Percentiles rank a stretch among this genome's conserved stretches.
Evolutionary conservation across 2,329 filamentous ascomycete genomes (phyloP).

Genomic region (Botryotinia calthae): DNA sequence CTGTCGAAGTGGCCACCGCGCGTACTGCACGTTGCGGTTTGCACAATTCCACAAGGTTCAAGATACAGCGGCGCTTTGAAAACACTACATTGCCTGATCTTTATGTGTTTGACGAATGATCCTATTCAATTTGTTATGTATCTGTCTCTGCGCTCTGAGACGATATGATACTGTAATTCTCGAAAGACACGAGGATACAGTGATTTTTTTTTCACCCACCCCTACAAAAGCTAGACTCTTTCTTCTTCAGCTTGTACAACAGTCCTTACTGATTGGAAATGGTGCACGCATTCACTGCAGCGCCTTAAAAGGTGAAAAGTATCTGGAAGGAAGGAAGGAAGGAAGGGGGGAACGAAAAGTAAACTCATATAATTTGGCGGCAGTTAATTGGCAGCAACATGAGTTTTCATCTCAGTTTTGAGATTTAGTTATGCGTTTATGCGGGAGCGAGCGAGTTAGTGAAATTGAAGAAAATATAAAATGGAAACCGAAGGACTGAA

Average conservation of each 20-base stretch:
- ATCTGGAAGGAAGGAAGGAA: not conserved
- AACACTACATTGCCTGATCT: not conserved
- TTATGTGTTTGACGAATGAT: not conserved
- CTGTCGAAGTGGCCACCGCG: not conserved
- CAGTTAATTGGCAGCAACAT: not conserved
- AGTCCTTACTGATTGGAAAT: conserved; percentile 1
- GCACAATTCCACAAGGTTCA: not conserved
- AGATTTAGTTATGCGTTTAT: not conserved
- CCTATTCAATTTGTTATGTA: not conserved
- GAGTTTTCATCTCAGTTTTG: not conserved
- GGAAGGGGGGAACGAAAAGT: not conserved
- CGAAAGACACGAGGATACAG: not conserved
- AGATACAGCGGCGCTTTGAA: not conserved
- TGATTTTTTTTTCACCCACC: not conserved
- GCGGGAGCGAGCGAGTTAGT: not conserved
- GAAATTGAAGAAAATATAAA: not conserved
- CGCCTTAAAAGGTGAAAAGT: not conserved
- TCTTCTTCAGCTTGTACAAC: not conserved
- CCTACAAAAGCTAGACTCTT: not conserved
- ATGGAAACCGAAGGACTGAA: not conserved
- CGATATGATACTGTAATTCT: not conserved
- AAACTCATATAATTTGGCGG: not conserved
- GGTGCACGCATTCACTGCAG: not conserved
- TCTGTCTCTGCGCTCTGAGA: not conserved
- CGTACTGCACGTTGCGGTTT: not conserved